A percentile compares a stretch with the other conserved stretches of the same genome.
phyloP scores from a whole-genome alignment of 1,139 yeast genomes.

The Candida sanyaensis region DNA sequence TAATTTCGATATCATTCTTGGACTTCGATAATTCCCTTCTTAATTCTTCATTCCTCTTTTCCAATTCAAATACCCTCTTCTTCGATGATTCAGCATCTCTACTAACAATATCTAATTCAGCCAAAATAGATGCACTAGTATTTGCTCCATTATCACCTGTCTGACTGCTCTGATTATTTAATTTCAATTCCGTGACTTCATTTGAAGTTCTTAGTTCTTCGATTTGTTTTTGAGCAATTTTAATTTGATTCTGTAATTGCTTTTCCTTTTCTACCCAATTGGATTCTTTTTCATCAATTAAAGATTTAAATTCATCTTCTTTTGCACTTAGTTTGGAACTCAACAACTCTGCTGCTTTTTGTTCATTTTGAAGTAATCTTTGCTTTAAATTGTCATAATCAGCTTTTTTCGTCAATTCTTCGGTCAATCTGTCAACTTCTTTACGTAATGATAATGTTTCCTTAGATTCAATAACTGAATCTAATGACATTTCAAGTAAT shows the following conservation, averaged over 20 bases:
- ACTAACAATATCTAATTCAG: slow-evolving; percentile 65
- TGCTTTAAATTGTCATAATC: slow-evolving; percentile 79
- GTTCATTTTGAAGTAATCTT: slow-evolving; percentile 58
- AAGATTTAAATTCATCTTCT: slow-evolving; percentile 61
- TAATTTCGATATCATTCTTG: slow-evolving; percentile 44
- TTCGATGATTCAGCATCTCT: slow-evolving; percentile 78
- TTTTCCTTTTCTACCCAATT: slow-evolving; percentile 59
- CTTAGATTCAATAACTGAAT: slow-evolving; percentile 59
- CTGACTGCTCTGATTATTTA: slow-evolving; percentile 29
- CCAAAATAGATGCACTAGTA: slow-evolving; percentile 30
- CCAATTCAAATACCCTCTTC: slow-evolving; percentile 67
- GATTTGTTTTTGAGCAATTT: slow-evolving; percentile 48
- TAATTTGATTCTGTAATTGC: slow-evolving; percentile 44
- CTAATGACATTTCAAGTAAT: slow-evolving; percentile 68
- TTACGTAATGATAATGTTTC: slow-evolving; percentile 54
- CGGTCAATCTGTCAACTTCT: slow-evolving; percentile 59
- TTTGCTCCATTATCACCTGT: slow-evolving; percentile 4
- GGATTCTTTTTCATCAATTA: slow-evolving; percentile 61
- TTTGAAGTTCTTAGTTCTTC: slow-evolving; percentile 58
- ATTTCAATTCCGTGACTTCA: slow-evolving; percentile 54
- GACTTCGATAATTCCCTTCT: slow-evolving; percentile 62
- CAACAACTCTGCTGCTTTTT: slow-evolving; percentile 55
- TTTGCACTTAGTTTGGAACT: slow-evolving; percentile 51
- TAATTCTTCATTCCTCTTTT: slow-evolving; percentile 74
- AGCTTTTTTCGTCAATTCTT: slow-evolving; percentile 63